Evolutionary conservation across 2,329 filamentous ascomycete genomes (phyloP).

Genomic region (Ampelomyces quisqualis): DNA sequence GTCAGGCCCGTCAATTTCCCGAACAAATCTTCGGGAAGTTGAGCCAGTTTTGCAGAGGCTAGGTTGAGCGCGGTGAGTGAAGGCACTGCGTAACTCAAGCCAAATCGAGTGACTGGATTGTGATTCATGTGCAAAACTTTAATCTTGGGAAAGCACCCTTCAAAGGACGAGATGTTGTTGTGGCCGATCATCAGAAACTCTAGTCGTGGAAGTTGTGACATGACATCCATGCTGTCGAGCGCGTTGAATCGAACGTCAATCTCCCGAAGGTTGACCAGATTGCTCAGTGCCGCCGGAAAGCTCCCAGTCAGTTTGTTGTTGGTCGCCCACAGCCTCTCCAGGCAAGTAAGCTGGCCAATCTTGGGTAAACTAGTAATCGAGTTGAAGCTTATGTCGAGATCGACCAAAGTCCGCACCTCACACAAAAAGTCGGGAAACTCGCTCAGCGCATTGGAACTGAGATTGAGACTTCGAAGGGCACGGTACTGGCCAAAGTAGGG

Average conservation of each 20-base stretch:
- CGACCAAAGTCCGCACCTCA: constrained; percentile 77
- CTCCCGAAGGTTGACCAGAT: constrained; percentile 78
- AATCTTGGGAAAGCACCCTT: constrained; percentile 82
- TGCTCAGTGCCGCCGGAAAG: constrained; percentile 70
- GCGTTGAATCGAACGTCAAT: constrained; percentile 93
- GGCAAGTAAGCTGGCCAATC: constrained; percentile 73
- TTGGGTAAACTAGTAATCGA: constrained; percentile 76
- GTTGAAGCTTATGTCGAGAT: constrained; percentile 97
- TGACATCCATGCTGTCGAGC: constrained; percentile 83
- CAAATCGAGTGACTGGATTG: constrained; percentile 92
- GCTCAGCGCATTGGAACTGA: constrained; percentile 90
- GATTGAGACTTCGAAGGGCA: constrained; percentile 76
- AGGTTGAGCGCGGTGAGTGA: constrained; percentile 85
- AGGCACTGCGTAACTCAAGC: constrained; percentile 72
- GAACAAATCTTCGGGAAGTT: constrained; percentile 83
- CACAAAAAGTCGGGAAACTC: constrained; percentile 84
- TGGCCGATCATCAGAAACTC: constrained; percentile 90
- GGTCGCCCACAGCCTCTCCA: constrained; percentile 91
- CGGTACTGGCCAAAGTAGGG: constrained; percentile 79
- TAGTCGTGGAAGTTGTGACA: constrained; percentile 79
- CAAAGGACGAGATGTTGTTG: constrained; percentile 87
- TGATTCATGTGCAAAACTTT: constrained; percentile 87
- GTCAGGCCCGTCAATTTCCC: constrained; percentile 83
- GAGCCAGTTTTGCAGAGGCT: constrained; percentile 85
- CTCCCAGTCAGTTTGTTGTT: constrained; percentile 84